These are phyloP conservation scores for Tetrapisispora arboricola DNA, from an alignment of 805 yeast species.

Conservation along the genomic window DNA sequence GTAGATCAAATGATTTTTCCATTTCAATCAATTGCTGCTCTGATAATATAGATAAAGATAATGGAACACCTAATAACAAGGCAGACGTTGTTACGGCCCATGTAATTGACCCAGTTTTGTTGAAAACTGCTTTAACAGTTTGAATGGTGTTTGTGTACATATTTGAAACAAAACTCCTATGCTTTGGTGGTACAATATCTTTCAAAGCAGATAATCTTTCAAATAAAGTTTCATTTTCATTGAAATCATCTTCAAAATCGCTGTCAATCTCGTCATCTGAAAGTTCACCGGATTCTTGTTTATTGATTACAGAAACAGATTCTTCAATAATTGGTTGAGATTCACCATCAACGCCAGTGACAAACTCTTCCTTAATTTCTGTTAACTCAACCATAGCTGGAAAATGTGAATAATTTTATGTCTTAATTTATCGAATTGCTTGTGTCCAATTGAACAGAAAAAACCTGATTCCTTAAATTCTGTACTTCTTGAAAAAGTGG, in stretches of 20 bases:
- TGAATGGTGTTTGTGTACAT: conserved; percentile 28
- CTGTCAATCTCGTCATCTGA: conserved; percentile 40
- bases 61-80: conserved; percentile 83
- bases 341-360: conserved; percentile 12
- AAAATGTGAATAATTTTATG: no score
- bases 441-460: no score
- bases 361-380: conserved; percentile 25
- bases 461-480: no score
- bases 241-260: conserved; percentile 50
- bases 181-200: conserved; percentile 84
- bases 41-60: conserved; percentile 76
- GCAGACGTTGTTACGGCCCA: conserved; percentile 84
- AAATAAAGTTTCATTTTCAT: conserved; percentile 70
- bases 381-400: conserved; percentile 28
- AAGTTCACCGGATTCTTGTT: conserved; percentile 4
- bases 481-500: no score
- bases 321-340: conserved; percentile 49
- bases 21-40: conserved; percentile 91
- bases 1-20: conserved; percentile 83
- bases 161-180: conserved; percentile 44
- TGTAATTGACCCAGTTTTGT: conserved; percentile 61
- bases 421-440: no score
- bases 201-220: conserved; percentile 88
- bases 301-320: conserved; percentile 28
- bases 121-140: conserved; percentile 37